A percentile compares a stretch with the other conserved stretches of the same genome.
Evolutionary conservation across 306 rosid species (phyloP).

Genomic region (Vigna unguiculata): DNA sequence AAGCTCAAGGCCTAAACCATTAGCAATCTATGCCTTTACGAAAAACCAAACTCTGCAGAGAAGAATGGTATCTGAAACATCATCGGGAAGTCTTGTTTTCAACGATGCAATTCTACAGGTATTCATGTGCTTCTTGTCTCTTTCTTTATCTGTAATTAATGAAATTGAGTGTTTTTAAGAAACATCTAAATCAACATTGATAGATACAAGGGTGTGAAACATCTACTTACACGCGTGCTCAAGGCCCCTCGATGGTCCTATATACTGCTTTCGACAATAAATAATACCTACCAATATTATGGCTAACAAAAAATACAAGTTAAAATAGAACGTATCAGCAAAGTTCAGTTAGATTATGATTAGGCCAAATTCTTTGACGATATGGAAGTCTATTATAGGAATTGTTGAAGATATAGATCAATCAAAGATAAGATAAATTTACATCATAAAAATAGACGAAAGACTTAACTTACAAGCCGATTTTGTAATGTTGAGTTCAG

Average conservation of each 20-base stretch:
- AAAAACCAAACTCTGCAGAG: constrained; percentile 58
- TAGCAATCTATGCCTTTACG: constrained; percentile 76
- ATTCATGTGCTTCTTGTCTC: not conserved
- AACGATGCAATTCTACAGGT: constrained; percentile 78
- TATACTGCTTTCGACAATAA: too few species aligned
- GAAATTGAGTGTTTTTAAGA: not conserved
- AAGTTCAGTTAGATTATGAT: not conserved
- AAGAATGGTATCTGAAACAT: constrained; percentile 68
- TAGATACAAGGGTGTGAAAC: too few species aligned
- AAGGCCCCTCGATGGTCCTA: too few species aligned
- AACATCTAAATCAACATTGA: not conserved
- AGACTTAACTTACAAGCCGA: too few species aligned
- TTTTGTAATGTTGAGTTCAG: too few species aligned
- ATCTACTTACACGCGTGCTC: too few species aligned
- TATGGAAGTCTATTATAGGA: not conserved
- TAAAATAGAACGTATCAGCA: not conserved
- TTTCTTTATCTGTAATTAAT: not conserved
- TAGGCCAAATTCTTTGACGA: not conserved
- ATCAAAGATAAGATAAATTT: too few species aligned
- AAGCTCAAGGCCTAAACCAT: constrained; percentile 69
- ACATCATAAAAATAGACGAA: too few species aligned
- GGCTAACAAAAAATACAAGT: not conserved
- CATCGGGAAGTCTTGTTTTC: constrained; percentile 67
- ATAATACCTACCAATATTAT: too few species aligned
- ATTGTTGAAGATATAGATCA: not conserved